A percentile compares a stretch with the other conserved stretches of the same genome.
Conservation (phyloP, 805 yeast genomes). For the Candida jianshihensis region DNA sequence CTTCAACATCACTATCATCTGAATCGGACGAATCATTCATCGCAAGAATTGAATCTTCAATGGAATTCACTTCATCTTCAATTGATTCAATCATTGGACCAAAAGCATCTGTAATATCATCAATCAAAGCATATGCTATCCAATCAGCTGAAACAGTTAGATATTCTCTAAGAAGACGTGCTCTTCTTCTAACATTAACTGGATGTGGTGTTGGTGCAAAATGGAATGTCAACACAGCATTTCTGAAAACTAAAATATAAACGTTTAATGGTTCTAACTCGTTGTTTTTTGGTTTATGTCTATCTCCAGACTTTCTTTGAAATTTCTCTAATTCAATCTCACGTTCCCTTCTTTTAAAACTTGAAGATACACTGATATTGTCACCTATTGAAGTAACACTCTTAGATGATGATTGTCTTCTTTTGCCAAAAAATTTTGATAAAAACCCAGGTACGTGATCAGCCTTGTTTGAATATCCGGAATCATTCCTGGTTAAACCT, state of each 20-base stretch:
- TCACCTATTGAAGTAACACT: slow-evolving; percentile 6
- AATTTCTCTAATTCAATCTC: slow-evolving; percentile 28
- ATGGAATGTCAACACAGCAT: slow-evolving; percentile 91
- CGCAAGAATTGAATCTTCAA: slow-evolving; percentile 82
- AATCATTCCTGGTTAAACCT: not conserved
- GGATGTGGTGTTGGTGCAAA: slow-evolving; percentile 95
- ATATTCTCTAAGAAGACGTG: slow-evolving; percentile 80
- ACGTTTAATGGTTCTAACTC: slow-evolving; percentile 86
- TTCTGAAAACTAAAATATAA: slow-evolving; percentile 85
- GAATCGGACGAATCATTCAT: slow-evolving; percentile 63
- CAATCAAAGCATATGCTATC: slow-evolving; percentile 94
- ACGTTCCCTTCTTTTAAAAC: slow-evolving; percentile 23
- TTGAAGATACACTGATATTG: slow-evolving; percentile 17
- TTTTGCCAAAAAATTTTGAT: slow-evolving; percentile 6
- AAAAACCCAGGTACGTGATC: slow-evolving; percentile 6
- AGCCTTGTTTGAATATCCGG: slow-evolving; percentile 2
- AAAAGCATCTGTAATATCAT: slow-evolving; percentile 95
- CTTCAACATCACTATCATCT: slow-evolving; percentile 29
- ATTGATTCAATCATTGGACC: slow-evolving; percentile 94
- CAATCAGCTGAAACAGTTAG: slow-evolving; percentile 89
- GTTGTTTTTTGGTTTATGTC: slow-evolving; percentile 35
- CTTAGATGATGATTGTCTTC: slow-evolving; percentile 12
- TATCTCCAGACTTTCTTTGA: slow-evolving; percentile 37
- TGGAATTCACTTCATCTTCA: slow-evolving; percentile 90
- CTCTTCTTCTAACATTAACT: slow-evolving; percentile 89